phyloP scores from a whole-genome alignment of 2,329 filamentous ascomycete species.

The Ceratocystis smalleyi region DNA sequence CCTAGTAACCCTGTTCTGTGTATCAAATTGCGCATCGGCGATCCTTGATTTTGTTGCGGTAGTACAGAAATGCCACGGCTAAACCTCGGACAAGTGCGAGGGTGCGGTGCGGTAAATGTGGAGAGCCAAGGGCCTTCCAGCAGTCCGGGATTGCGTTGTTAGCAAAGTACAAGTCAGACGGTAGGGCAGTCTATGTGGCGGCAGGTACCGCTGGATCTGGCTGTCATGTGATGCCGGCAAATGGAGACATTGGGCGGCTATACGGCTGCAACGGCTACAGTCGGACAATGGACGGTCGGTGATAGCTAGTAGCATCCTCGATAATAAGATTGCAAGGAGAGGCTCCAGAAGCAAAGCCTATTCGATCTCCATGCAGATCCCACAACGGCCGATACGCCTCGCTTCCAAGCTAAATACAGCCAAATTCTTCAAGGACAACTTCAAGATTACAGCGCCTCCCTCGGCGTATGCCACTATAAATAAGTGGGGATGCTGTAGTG shows the following conservation, averaged over 20 bases:
- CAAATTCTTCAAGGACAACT: no score
- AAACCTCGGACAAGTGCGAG: not conserved
- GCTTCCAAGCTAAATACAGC: no score
- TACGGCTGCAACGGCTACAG: not conserved
- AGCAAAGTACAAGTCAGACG: not conserved
- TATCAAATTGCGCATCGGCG: not conserved
- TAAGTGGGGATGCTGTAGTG: not conserved
- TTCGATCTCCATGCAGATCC: no score
- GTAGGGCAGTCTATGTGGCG: not conserved
- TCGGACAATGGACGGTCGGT: not conserved
- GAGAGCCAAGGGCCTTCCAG: constrained; percentile 5
- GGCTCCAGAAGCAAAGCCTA: no score
- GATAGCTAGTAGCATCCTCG: no score
- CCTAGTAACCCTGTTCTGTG: not conserved
- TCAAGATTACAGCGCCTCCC: no score
- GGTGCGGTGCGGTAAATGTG: no score
- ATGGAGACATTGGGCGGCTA: not conserved
- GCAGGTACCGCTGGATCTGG: not conserved
- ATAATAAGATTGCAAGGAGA: no score
- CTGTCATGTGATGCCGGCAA: constrained; percentile 13
- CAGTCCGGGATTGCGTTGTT: constrained; percentile 9
- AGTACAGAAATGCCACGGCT: not conserved
- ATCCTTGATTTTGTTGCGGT: not conserved
- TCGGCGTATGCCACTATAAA: not conserved
- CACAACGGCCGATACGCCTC: no score